Base-by-base conservation (phyloP, 345 rosid species). In the Syzygium aromaticum region DNA sequence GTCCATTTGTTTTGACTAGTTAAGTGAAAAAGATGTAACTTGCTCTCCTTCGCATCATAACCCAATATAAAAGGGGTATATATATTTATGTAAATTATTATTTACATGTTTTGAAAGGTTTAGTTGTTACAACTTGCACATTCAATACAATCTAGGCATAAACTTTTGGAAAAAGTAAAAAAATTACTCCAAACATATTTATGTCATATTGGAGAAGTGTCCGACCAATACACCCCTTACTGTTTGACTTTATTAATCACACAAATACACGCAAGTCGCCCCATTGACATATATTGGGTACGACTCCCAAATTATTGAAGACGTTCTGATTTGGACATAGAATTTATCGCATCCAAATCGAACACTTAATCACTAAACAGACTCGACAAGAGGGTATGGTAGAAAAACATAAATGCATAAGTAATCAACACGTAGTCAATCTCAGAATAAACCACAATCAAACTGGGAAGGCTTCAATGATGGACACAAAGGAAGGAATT, bases 391-490 rank as follows among this genome's bases (percentile, higher is more conserved):
- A 54, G 59, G 59, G 27, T 54, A 25, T 54, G 22, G 59, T 54
- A 54, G 27, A 54, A 54, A 54, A 54, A 54, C 59, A 54, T 54
- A 54, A 8, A 54, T 54, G 3, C 59, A 54, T 54, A 54, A 54
- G 59, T 54, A 54, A 5, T 11, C 59, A 27, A 54, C 63, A 25
- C 25, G 63, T 57, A 57, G 63, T 57, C 28, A n/a, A n/a, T 28
- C 33, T 63, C 38, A n/a, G 38, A 28, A 63, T 7, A 63, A 63
- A n/a, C 38, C 73, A 63, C 38, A 63, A 6, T 63, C 19, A 63
- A 7, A 8, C 17, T 12, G 87, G 90, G 38, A 54, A 86, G 54
- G 91, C 91, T 87, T 85, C 93, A 7, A 92, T 86, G 25, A 90
- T 86, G 38, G 86, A 89, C 3, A 85, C 86, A 28, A 87, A 84